Conservation (phyloP, 306 rosid species). For the Inga laurina region DNA sequence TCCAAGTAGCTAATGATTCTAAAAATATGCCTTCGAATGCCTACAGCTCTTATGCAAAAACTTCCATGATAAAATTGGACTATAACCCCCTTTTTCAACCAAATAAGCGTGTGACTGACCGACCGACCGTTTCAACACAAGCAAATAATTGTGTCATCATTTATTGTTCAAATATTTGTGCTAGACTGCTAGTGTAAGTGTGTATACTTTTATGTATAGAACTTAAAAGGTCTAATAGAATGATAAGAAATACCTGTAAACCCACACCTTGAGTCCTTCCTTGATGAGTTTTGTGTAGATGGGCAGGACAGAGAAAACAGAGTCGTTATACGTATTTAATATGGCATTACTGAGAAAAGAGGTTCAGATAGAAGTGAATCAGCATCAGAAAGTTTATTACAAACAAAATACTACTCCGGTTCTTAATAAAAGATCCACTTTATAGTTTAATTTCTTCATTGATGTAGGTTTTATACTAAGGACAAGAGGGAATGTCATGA, state of each 20-base stretch:
- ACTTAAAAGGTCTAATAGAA: neutral
- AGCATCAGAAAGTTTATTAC: conserved; percentile 5
- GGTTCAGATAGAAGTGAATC: neutral
- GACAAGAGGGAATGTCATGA: neutral
- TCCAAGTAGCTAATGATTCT: no score
- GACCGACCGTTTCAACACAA: conserved; percentile 18
- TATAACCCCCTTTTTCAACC: neutral
- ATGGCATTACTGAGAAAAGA: conserved; percentile 39
- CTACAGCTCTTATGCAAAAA: no score
- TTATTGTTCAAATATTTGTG: neutral
- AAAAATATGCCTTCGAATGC: no score
- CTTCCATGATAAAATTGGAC: no score
- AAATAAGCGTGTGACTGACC: conserved; percentile 18
- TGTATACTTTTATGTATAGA: neutral
- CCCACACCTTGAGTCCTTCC: conserved; percentile 58
- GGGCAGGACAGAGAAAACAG: conserved; percentile 55
- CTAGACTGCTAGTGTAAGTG: neutral
- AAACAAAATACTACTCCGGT: neutral
- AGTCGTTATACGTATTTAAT: conserved; percentile 36
- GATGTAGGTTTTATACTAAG: no score
- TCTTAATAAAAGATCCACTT: no score
- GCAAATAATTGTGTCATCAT: conserved; percentile 8
- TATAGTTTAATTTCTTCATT: no score
- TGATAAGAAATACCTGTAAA: conserved; percentile 45
- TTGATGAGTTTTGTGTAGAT: conserved; percentile 57